These are phyloP conservation scores for Macrophomina phaseolina DNA, from an alignment of 2,329 filamentous ascomycete genomes.

Conservation along the genomic window DNA sequence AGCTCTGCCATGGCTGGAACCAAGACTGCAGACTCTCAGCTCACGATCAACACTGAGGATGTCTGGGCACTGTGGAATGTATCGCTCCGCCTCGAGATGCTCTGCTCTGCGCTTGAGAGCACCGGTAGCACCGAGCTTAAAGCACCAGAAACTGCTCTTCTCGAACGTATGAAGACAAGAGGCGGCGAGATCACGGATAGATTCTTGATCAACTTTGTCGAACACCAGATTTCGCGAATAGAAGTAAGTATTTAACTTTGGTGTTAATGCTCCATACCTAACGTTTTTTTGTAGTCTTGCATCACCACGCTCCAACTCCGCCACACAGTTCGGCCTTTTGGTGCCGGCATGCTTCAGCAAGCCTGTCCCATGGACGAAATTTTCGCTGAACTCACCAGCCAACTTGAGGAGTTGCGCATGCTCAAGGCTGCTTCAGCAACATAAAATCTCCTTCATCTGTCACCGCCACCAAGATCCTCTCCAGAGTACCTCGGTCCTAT, in stretches of 20 bases:
- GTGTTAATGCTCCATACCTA: constrained; percentile 29
- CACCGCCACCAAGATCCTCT: background rate
- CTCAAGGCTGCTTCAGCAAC: constrained; percentile 54
- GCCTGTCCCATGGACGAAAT: constrained; percentile 79
- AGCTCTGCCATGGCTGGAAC: constrained; percentile 61
- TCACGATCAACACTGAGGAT: constrained; percentile 82
- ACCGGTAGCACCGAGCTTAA: constrained; percentile 68
- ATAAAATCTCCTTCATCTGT: background rate
- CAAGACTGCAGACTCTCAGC: constrained; percentile 65
- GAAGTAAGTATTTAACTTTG: constrained; percentile 68
- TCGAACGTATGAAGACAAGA: constrained; percentile 73
- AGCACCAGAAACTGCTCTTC: constrained; percentile 79
- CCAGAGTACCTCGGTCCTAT: background rate
- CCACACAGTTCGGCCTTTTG: constrained; percentile 76
- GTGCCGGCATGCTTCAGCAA: constrained; percentile 71
- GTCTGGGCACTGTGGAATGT: constrained; percentile 92
- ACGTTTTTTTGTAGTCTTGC: constrained; percentile 67
- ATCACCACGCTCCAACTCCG: constrained; percentile 79
- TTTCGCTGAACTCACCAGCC: constrained; percentile 64
- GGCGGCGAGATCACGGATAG: constrained; percentile 88
- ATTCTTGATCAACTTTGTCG: constrained; percentile 86
- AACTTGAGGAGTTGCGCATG: constrained; percentile 67
- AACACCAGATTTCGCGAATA: constrained; percentile 93
- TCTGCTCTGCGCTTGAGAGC: constrained; percentile 87
- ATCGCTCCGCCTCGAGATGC: constrained; percentile 86